Evolutionary conservation across 148 eudicot species (phyloP).

Genomic region (Cornus controversa): DNA sequence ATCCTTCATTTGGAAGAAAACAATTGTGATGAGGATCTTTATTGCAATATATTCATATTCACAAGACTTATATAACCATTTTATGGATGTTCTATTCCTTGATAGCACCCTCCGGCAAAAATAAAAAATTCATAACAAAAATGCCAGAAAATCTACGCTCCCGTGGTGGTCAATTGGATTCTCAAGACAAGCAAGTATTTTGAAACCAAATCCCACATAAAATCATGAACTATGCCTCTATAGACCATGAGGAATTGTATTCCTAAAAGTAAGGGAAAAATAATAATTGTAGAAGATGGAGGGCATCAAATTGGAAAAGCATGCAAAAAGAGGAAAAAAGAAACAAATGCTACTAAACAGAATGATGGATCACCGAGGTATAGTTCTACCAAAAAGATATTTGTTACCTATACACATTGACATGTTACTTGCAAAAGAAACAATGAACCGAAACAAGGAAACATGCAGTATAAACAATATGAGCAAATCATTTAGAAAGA

Average conservation of each 20-base stretch:
- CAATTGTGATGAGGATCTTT: too few species aligned
- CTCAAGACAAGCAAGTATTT: background rate
- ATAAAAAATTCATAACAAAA: too few species aligned
- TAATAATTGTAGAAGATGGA: background rate
- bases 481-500: background rate
- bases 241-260: background rate
- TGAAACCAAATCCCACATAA: background rate
- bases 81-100: too few species aligned
- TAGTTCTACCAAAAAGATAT: background rate
- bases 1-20: too few species aligned
- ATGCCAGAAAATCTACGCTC: too few species aligned
- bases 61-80: too few species aligned
- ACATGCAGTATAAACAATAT: background rate
- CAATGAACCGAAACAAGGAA: background rate
- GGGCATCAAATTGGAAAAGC: background rate
- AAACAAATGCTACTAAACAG: background rate
- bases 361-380: background rate
- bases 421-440: background rate
- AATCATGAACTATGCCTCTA: too few species aligned
- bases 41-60: too few species aligned
- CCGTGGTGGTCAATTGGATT: background rate
- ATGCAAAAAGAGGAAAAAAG: background rate
- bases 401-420: background rate
- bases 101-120: too few species aligned
- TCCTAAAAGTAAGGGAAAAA: background rate